A percentile compares a stretch with the other conserved stretches of the same genome.
Conservation (phyloP, 2,329 filamentous ascomycete species). For the Xylaria arbuscula region DNA sequence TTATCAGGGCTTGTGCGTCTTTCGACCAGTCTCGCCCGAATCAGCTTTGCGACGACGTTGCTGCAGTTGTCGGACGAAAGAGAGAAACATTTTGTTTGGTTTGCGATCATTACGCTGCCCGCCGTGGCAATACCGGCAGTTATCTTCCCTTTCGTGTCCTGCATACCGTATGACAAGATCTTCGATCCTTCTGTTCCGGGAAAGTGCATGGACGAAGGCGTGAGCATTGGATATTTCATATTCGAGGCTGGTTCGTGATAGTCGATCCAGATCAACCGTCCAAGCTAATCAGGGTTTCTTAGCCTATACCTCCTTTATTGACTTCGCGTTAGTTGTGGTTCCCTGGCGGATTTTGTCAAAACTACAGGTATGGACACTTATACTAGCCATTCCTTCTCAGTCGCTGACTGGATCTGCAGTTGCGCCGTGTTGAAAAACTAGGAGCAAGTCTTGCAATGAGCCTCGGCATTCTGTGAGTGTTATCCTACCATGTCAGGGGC, state of each 20-base stretch:
- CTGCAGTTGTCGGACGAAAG: slow-evolving; percentile 9
- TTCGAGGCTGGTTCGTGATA: slow-evolving; percentile 30
- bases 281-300: slow-evolving; percentile 1
- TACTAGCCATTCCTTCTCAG: not conserved
- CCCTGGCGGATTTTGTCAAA: slow-evolving; percentile 33
- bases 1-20: slow-evolving; percentile 25
- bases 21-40: slow-evolving; percentile 27
- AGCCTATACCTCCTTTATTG: slow-evolving; percentile 31
- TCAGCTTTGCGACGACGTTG: slow-evolving; percentile 27
- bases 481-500: not conserved
- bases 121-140: slow-evolving; percentile 26
- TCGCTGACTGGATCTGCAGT: slow-evolving; percentile 22
- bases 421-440: slow-evolving; percentile 35
- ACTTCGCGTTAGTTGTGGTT: slow-evolving; percentile 31
- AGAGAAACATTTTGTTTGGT: slow-evolving; percentile 27
- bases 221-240: slow-evolving; percentile 23
- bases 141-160: slow-evolving; percentile 30
- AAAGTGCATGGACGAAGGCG: slow-evolving; percentile 16
- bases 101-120: slow-evolving; percentile 25
- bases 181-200: slow-evolving; percentile 31
- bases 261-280: not conserved
- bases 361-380: slow-evolving; percentile 23
- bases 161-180: slow-evolving; percentile 29
- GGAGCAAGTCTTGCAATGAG: slow-evolving; percentile 35
- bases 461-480: slow-evolving; percentile 33